Percentiles rank a stretch among this genome's conserved stretches.
These are phyloP conservation scores for Piromyces sp. DNA, from an alignment of 192 early-diverging fungal genomes.

Conservation along the genomic window DNA sequence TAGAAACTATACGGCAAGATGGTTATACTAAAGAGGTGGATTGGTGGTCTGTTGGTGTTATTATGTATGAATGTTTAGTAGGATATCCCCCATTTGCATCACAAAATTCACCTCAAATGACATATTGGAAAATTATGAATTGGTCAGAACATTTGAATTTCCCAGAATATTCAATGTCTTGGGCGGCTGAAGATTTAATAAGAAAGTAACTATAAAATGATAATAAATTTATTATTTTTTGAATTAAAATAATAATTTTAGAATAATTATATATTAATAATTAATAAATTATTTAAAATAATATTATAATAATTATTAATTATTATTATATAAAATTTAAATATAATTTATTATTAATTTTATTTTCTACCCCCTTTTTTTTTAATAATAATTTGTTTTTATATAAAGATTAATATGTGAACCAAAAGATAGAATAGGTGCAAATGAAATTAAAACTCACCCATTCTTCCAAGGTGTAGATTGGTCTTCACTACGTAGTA, in stretches of 20 bases:
- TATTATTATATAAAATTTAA: too few relatives aligned
- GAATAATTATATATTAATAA: too few relatives aligned
- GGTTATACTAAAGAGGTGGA: constrained; percentile 96
- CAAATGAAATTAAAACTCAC: constrained; percentile 73
- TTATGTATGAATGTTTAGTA: constrained; percentile 97
- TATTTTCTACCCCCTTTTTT: too few relatives aligned
- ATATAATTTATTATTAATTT: too few relatives aligned
- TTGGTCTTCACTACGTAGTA: constrained; percentile 68
- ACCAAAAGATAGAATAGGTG: constrained; percentile 37
- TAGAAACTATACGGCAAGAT: constrained; percentile 61
- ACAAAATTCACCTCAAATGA: constrained; percentile 79
- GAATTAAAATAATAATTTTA: too few relatives aligned
- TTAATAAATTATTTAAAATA: too few relatives aligned
- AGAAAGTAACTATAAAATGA: constrained; percentile 44
- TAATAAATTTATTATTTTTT: too few relatives aligned
- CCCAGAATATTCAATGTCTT: constrained; percentile 83
- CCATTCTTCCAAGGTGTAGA: constrained; percentile 91
- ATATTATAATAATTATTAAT: not conserved
- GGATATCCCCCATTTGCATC: constrained; percentile 94
- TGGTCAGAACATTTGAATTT: constrained; percentile 82
- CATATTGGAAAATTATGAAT: constrained; percentile 94
- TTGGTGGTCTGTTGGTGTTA: constrained; percentile 98
- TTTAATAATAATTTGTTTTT: too few relatives aligned
- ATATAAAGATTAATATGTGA: constrained; percentile 77
- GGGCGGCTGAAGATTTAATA: constrained; percentile 84